Evolutionary conservation across 768 basidiomycete genomes (phyloP).

Genomic region (Amanita polypyramis): DNA sequence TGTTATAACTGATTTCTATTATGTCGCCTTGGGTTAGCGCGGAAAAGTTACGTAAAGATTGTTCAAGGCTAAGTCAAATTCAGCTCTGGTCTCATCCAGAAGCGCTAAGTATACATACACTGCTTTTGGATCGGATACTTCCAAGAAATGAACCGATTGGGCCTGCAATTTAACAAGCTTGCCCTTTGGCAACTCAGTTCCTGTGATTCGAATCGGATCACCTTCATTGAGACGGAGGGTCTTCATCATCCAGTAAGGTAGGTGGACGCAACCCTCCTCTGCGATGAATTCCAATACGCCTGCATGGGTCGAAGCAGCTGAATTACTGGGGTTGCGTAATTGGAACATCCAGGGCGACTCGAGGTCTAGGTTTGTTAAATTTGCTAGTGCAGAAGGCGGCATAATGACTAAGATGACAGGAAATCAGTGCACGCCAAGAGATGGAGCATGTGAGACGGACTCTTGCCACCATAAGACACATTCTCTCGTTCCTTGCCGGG

Average conservation of each 20-base stretch:
- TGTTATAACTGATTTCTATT: constrained; percentile 96
- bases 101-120: constrained; percentile 51
- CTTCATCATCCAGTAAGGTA: constrained; percentile 99
- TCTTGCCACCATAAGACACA: constrained; percentile 95
- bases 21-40: constrained; percentile 92
- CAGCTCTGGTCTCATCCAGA: not conserved
- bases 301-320: constrained; percentile 81
- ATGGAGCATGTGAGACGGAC: constrained; percentile 29
- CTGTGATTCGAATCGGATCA: constrained; percentile 88
- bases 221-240: constrained; percentile 89
- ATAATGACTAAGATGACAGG: constrained; percentile 64
- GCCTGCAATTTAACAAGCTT: constrained; percentile 96
- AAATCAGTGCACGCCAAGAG: not conserved
- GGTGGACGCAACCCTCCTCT: constrained; percentile 88
- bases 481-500: constrained; percentile 81
- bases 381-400: constrained; percentile 91
- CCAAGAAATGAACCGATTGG: constrained; percentile 89
- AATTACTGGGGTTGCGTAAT: constrained; percentile 81
- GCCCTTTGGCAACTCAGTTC: constrained; percentile 81
- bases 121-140: constrained; percentile 95
- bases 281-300: constrained; percentile 99
- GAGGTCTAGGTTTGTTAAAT: constrained; percentile 78
- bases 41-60: constrained; percentile 88
- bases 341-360: constrained; percentile 95
- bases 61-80: constrained; percentile 61